phyloP scores from a whole-genome alignment of 345 rosid genomes.

The Erysimum cheiranthoides region DNA sequence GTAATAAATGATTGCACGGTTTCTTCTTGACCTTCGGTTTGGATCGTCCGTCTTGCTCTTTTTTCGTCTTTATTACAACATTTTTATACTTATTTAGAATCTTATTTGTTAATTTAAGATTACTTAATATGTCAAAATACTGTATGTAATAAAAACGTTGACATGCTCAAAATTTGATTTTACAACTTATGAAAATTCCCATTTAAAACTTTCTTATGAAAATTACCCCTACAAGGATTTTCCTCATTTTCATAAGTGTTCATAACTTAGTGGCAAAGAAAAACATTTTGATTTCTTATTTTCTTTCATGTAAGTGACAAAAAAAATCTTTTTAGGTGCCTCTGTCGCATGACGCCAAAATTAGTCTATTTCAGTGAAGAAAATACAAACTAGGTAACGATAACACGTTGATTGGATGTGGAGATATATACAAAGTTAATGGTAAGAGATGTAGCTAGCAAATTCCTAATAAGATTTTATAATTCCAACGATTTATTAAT shows the following conservation, averaged over 20 bases:
- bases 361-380: constrained; percentile 12
- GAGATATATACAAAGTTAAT: not conserved
- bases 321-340: constrained; percentile 35
- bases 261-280: constrained; percentile 43
- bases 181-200: not conserved
- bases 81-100: not conserved
- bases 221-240: not conserved
- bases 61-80: constrained; percentile 14
- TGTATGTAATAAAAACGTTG: not conserved
- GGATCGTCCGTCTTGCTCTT: constrained; percentile 50
- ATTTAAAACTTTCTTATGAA: not conserved
- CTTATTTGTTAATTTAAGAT: too few species aligned
- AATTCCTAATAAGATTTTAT: not conserved
- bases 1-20: constrained; percentile 59
- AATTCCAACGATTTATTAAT: not conserved
- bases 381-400: constrained; percentile 30
- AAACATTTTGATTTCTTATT: constrained; percentile 10
- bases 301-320: constrained; percentile 36
- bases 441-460: not conserved
- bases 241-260: constrained; percentile 15
- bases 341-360: constrained; percentile 39
- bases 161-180: not conserved
- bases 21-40: constrained; percentile 63
- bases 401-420: constrained; percentile 20
- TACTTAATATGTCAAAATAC: not conserved